Percentiles rank a stretch among this genome's conserved stretches.
Evolutionary conservation across 768 basidiomycete species (phyloP).

Genomic region (Gloeopeniophorella convolvens): DNA sequence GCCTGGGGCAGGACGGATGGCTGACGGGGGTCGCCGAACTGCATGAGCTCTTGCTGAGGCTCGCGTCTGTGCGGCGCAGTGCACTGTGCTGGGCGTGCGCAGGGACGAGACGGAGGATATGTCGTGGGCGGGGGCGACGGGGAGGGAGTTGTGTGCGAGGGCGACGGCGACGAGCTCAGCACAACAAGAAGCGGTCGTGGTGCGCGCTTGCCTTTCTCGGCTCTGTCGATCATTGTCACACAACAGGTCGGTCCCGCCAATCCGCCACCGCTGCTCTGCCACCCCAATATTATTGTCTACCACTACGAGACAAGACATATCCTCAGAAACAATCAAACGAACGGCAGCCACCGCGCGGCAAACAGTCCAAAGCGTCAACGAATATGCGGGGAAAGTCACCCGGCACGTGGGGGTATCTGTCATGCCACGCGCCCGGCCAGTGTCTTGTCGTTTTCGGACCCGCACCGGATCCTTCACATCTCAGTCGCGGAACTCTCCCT

Average conservation of each 20-base stretch:
- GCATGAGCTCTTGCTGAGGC: no score
- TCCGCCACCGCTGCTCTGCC: neutral
- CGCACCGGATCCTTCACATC: conserved; percentile 2
- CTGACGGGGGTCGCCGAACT: conserved; percentile 25
- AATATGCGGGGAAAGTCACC: no score
- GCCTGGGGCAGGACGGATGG: conserved; percentile 26
- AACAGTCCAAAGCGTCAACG: no score
- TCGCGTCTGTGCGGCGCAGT: neutral
- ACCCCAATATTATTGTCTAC: neutral
- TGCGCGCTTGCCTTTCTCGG: conserved; percentile 6
- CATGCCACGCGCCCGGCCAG: conserved; percentile 6
- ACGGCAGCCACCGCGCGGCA: neutral
- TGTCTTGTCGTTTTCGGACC: conserved; percentile 16
- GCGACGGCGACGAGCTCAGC: no score
- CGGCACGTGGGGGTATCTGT: no score
- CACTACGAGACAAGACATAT: neutral
- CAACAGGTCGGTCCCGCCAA: no score
- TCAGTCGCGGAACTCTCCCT: conserved; percentile 71
- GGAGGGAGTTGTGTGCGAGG: neutral
- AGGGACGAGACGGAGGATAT: neutral
- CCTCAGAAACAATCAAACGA: neutral
- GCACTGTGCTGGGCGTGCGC: neutral
- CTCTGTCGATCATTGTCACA: neutral
- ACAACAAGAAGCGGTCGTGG: no score
- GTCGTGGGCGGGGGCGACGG: neutral